Percentiles rank a stretch among this genome's conserved stretches.
phyloP scores from a whole-genome alignment of 805 yeast genomes.

The Candida boleticola region DNA sequence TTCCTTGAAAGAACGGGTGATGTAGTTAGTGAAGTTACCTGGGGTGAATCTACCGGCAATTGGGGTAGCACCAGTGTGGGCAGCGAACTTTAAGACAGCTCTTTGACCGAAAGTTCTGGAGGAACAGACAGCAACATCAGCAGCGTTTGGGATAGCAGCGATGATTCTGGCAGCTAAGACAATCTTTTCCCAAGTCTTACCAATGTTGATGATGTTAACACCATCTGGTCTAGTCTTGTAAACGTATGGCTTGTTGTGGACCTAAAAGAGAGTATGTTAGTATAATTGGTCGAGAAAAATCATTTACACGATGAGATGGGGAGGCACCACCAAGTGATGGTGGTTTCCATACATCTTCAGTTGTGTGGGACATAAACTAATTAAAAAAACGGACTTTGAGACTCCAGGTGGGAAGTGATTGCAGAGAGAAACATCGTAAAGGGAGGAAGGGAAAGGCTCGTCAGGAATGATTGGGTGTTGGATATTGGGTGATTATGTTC shows the following conservation, averaged over 20 bases:
- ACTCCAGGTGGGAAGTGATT: too few species aligned
- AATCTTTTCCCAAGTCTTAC: constrained; percentile 99
- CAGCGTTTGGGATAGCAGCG: constrained; percentile 98
- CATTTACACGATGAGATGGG: too few species aligned
- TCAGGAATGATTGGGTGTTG: too few species aligned
- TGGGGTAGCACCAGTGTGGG: constrained; percentile 99
- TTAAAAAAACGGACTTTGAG: too few species aligned
- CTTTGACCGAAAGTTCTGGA: constrained; percentile 99
- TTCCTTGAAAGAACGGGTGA: constrained; percentile 99
- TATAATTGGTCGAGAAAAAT: constrained; percentile 7
- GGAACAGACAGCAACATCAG: constrained; percentile 98
- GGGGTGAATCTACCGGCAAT: constrained; percentile 99
- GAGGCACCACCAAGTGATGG: too few species aligned
- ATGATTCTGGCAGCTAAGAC: constrained; percentile 99
- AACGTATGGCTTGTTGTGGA: constrained; percentile 95
- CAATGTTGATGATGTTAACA: constrained; percentile 96
- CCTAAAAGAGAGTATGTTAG: constrained; percentile 44
- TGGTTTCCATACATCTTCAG: too few species aligned
- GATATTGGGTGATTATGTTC: too few species aligned
- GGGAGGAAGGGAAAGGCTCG: too few species aligned
- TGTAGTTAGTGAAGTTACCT: constrained; percentile 99
- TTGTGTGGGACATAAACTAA: too few species aligned
- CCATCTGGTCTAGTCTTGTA: constrained; percentile 99
- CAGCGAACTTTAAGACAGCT: constrained; percentile 99
- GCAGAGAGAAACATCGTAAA: too few species aligned